Evolutionary conservation across 1,139 yeast species (phyloP).

Genomic region (Suhomyces panamericanus): DNA sequence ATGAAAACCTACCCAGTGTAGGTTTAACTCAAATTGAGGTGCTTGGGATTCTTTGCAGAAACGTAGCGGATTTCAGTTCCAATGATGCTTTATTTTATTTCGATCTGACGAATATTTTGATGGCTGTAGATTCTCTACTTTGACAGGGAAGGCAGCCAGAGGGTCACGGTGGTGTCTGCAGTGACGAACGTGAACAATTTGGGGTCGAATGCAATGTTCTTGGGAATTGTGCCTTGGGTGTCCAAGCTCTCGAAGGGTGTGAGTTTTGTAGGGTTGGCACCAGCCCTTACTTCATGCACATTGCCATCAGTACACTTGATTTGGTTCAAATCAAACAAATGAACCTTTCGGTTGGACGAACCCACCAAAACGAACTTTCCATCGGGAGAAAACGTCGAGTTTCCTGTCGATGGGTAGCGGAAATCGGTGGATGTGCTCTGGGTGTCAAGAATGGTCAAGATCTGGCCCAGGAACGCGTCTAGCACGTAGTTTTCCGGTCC

Average conservation of each 20-base stretch:
- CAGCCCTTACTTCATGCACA: constrained; percentile 15
- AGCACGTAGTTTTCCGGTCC: constrained; percentile 55
- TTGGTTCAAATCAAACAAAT: constrained; percentile 61
- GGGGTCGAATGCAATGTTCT: constrained; percentile 76
- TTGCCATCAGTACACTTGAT: constrained; percentile 33
- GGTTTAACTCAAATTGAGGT: too few relatives aligned
- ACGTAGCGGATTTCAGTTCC: too few relatives aligned
- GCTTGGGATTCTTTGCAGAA: too few relatives aligned
- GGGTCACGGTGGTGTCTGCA: constrained; percentile 60
- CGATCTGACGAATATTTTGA: too few relatives aligned
- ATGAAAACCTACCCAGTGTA: too few relatives aligned
- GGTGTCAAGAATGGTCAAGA: constrained; percentile 47
- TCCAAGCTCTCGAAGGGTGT: constrained; percentile 28
- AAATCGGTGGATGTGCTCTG: constrained; percentile 18
- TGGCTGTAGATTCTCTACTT: background rate
- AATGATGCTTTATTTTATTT: too few relatives aligned
- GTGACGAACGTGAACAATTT: constrained; percentile 73
- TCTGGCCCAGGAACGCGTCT: constrained; percentile 71
- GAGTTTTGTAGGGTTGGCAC: constrained; percentile 25
- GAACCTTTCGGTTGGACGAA: constrained; percentile 54
- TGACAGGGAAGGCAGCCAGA: constrained; percentile 34
- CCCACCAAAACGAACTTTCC: constrained; percentile 66
- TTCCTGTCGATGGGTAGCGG: constrained; percentile 56
- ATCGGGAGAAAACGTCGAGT: constrained; percentile 78
- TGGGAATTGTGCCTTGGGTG: constrained; percentile 47